Evolutionary conservation across 2,329 filamentous ascomycete species (phyloP).

Genomic region (Teratosphaeria gauchensis): DNA sequence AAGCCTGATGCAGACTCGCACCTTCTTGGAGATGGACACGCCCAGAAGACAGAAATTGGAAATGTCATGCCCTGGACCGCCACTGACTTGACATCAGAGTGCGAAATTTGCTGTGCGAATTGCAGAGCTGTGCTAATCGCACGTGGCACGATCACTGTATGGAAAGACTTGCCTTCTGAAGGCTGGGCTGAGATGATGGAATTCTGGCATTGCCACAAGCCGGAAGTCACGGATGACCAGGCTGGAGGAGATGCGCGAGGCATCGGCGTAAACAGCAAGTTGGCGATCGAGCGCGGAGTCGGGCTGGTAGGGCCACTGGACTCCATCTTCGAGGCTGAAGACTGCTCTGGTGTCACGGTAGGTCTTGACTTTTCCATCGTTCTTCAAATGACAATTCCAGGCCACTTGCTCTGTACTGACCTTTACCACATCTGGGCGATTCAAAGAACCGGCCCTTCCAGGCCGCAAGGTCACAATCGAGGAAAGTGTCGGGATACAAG

Average conservation of each 20-base stretch:
- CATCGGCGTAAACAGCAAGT: conserved; percentile 71
- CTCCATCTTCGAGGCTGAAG: conserved; percentile 58
- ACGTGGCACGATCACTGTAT: conserved; percentile 40
- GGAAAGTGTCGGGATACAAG: conserved; percentile 27
- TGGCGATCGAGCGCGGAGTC: conserved; percentile 54
- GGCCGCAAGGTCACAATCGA: conserved; percentile 19
- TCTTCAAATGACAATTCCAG: background rate
- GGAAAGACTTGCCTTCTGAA: conserved; percentile 92
- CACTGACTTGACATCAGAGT: conserved; percentile 19
- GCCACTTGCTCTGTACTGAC: background rate
- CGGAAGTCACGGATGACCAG: conserved; percentile 46
- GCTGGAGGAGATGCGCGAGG: conserved; percentile 50
- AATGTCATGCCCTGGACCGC: conserved; percentile 38
- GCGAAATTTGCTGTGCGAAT: conserved; percentile 18
- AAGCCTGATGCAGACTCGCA: conserved; percentile 4
- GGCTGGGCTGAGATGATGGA: conserved; percentile 99
- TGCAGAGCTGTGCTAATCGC: conserved; percentile 19
- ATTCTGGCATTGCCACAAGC: conserved; percentile 99
- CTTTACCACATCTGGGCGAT: conserved; percentile 9
- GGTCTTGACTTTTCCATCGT: conserved; percentile 13
- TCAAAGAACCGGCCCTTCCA: conserved; percentile 28
- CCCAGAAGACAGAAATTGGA: conserved; percentile 13
- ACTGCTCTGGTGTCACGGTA: conserved; percentile 49
- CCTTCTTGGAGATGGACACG: conserved; percentile 5
- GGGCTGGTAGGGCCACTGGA: conserved; percentile 75